Base-by-base conservation (phyloP, 176 grass and related monocot genomes). In the Triticum monococcum region DNA sequence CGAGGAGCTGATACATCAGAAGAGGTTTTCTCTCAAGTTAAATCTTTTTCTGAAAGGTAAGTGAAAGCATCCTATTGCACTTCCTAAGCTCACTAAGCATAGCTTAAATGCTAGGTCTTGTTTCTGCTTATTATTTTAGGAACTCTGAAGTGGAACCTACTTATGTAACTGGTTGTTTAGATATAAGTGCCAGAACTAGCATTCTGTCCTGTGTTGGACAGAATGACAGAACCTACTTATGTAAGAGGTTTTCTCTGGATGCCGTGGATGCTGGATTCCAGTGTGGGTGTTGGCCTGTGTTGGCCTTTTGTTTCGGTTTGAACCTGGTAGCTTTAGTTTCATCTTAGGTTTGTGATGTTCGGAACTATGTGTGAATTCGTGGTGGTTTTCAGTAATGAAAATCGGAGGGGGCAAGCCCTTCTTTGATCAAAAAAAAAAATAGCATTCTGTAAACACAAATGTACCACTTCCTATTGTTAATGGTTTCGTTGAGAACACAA, bases 1-100 rank as follows among this genome's bases (percentile, higher is more conserved):
- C 90, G 86, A 86, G 94, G 94, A 72, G 94, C 97, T 63, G 94
- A 94, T 86, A 96, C 94, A 22, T 96, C 94, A 81, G 92, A 94
- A 38, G 82, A 87, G 67, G 88, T 96, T 81, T 96, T 98, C 75
- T 43, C 64, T 63, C 81, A 8, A 9, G 88, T 94, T 60, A 98
- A 94, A 96, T 85, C 84, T 52, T 96, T 98, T 78, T 88, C 94
- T 2, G 92, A 94, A 88, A 96, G 88, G 94, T 92, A 88, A 83
- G 72, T 13, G 22, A 52, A 82, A 66, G 12, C 11, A 62, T 63
- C 50, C 13, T 36, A 24, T 71, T 23, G 8, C 54, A 25, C 8
- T 36, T 50, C 48, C 20, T 73, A 76, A 70, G 48, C 7, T 8
- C 43, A 10, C 12, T 36, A 25, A 8, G 13, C 41, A 25, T 54